phyloP scores from a whole-genome alignment of 306 rosid species.

The Trichosanthes cucumerina region DNA sequence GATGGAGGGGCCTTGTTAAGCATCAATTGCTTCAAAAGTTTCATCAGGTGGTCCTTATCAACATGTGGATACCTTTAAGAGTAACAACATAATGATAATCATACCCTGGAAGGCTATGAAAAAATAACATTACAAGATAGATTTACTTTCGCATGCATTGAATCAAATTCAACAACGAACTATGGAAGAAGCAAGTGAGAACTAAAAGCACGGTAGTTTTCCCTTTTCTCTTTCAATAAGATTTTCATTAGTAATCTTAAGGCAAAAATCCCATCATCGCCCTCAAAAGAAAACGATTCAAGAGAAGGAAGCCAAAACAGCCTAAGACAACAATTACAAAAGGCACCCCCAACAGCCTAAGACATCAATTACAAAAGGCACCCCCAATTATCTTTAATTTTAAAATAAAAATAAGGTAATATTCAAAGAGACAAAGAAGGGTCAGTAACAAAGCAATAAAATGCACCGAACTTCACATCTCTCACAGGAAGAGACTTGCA shows the following conservation, averaged over 20 bases:
- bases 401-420: not conserved
- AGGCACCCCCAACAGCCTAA: not conserved
- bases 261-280: not conserved
- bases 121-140: not conserved
- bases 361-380: not conserved
- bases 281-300: not conserved
- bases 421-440: not conserved
- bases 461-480: not conserved
- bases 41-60: constrained; percentile 79
- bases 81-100: not conserved
- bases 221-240: not conserved
- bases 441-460: not conserved
- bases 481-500: not conserved
- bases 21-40: constrained; percentile 86
- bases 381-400: not conserved
- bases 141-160: not conserved
- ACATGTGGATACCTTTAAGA: constrained; percentile 73
- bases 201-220: not conserved
- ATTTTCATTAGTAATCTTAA: not conserved
- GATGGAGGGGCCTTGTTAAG: constrained; percentile 45
- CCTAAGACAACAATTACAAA: not conserved
- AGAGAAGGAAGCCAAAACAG: not conserved
- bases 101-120: not conserved
- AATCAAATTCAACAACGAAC: not conserved
- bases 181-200: not conserved